A percentile compares a stretch with the other conserved stretches of the same genome.
phyloP scores from a whole-genome alignment of 2,329 filamentous ascomycete genomes.

The Cladosporium sp. region DNA sequence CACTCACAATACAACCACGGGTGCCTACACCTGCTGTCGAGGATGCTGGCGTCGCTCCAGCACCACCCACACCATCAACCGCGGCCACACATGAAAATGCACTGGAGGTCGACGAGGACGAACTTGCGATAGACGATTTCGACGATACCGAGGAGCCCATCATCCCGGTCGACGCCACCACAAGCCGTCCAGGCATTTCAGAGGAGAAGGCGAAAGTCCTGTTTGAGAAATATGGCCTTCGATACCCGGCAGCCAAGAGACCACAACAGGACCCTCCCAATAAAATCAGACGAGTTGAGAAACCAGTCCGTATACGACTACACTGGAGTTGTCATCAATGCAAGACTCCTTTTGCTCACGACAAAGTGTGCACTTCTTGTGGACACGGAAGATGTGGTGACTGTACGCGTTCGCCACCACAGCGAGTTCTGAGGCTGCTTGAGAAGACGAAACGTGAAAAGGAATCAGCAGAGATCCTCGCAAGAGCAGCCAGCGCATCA shows the following conservation, averaged over 20 bases:
- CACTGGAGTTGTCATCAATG: slow-evolving; percentile 82
- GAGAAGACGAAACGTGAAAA: slow-evolving; percentile 52
- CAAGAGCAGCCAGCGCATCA: slow-evolving; percentile 10
- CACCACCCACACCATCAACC: background rate
- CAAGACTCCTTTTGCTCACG: slow-evolving; percentile 69
- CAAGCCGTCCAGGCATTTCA: slow-evolving; percentile 21
- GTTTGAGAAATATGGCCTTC: slow-evolving; percentile 48
- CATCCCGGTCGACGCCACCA: slow-evolving; percentile 26
- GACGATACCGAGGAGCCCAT: slow-evolving; percentile 26
- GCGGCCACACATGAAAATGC: slow-evolving; percentile 21
- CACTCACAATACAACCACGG: background rate
- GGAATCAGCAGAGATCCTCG: slow-evolving; percentile 25
- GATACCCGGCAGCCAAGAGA: slow-evolving; percentile 29
- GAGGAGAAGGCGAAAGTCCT: slow-evolving; percentile 40
- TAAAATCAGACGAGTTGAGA: slow-evolving; percentile 44
- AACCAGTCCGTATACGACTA: slow-evolving; percentile 75
- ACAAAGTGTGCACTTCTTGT: slow-evolving; percentile 75
- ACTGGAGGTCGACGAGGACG: slow-evolving; percentile 26
- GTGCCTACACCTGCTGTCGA: background rate
- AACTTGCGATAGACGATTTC: slow-evolving; percentile 26
- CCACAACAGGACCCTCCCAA: slow-evolving; percentile 27
- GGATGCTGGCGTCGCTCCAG: slow-evolving; percentile 16
- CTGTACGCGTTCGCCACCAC: slow-evolving; percentile 73
- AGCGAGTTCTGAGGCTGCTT: slow-evolving; percentile 60
- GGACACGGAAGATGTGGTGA: slow-evolving; percentile 78